Evolutionary conservation across 2,329 filamentous ascomycete genomes (phyloP).

Genomic region (Microthyrium microscopicum): DNA sequence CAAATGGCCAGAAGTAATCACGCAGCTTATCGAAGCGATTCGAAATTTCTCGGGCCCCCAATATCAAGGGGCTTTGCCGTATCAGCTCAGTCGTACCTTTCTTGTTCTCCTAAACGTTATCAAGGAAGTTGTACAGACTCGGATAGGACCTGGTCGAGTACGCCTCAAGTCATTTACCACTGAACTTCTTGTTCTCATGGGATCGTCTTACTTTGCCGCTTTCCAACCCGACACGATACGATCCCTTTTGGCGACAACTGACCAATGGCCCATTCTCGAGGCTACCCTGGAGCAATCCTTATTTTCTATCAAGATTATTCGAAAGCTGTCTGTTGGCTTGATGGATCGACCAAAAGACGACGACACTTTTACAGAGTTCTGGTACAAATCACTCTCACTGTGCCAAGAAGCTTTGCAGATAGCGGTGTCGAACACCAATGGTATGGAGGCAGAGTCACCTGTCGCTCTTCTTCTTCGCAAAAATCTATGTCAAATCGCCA

Average conservation of each 20-base stretch:
- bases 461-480: slow-evolving; percentile 18
- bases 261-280: not conserved
- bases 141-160: no score
- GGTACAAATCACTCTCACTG: no score
- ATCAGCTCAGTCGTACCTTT: slow-evolving; percentile 51
- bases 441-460: slow-evolving; percentile 34
- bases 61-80: slow-evolving; percentile 28
- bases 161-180: slow-evolving; percentile 59
- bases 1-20: slow-evolving; percentile 47
- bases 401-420: no score
- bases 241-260: slow-evolving; percentile 4
- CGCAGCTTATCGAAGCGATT: slow-evolving; percentile 16
- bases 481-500: slow-evolving; percentile 57
- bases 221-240: slow-evolving; percentile 32
- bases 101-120: slow-evolving; percentile 68
- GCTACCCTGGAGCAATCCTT: slow-evolving; percentile 59
- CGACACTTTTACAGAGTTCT: slow-evolving; percentile 59
- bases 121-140: slow-evolving; percentile 85
- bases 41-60: not conserved
- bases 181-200: no score
- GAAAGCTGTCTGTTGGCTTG: slow-evolving; percentile 62
- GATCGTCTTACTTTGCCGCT: no score
- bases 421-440: slow-evolving; percentile 41
- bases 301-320: slow-evolving; percentile 59
- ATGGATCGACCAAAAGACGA: slow-evolving; percentile 76